Percentiles rank a stretch among this genome's conserved stretches.
Conservation (phyloP, 495 filamentous ascomycete genomes). For the Penicillium chermesinum region DNA sequence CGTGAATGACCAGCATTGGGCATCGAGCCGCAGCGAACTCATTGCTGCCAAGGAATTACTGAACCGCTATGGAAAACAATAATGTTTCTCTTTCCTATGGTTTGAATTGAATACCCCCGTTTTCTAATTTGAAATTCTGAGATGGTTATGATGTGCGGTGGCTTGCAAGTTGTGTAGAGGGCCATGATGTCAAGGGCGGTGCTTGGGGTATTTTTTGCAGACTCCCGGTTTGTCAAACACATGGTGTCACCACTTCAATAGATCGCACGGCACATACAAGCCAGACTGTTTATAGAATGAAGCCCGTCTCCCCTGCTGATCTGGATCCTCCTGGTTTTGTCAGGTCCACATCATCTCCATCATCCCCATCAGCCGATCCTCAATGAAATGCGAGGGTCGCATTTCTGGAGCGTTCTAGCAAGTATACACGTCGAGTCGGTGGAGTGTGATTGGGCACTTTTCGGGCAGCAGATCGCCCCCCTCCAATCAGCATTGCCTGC, state of each 20-base stretch:
- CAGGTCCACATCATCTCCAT: background rate
- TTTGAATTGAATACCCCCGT: constrained; percentile 4
- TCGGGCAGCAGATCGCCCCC: constrained; percentile 17
- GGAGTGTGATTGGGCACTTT: constrained; percentile 18
- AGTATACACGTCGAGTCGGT: background rate
- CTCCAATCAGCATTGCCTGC: background rate
- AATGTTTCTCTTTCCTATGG: constrained; percentile 5
- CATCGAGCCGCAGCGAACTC: constrained; percentile 69
- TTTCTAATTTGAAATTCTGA: background rate
- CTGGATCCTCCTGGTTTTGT: background rate
- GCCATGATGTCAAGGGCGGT: background rate
- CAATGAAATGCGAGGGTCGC: constrained; percentile 1
- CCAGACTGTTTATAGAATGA: no score
- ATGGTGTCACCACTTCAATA: no score
- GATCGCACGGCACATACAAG: no score
- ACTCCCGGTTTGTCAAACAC: no score
- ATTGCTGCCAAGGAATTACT: constrained; percentile 73
- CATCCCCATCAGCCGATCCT: constrained; percentile 1
- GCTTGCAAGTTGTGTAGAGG: background rate
- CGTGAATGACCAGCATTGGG: constrained; percentile 54
- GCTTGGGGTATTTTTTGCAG: no score
- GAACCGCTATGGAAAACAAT: constrained; percentile 28
- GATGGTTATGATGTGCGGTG: background rate
- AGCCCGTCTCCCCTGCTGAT: background rate
- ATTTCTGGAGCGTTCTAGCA: constrained; percentile 10